A percentile compares a stretch with the other conserved stretches of the same genome.
Conservation (phyloP, 2,329 filamentous ascomycete species). For the Lachnellula suecica region DNA sequence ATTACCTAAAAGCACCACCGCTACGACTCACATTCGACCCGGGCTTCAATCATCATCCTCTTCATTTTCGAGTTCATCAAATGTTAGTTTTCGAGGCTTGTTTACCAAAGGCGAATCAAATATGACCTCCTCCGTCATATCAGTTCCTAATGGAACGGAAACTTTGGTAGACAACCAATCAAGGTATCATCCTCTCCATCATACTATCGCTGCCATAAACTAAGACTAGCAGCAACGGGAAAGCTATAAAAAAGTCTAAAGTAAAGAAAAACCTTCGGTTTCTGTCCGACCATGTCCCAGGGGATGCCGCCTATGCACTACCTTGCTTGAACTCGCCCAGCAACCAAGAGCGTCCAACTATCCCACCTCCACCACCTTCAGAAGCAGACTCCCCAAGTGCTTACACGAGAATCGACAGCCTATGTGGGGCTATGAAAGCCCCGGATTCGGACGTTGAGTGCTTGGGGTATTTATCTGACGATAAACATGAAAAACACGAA, state of each 20-base stretch:
- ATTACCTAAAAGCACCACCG: neutral
- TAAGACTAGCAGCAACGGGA: slow-evolving; percentile 7
- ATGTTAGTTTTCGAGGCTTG: neutral
- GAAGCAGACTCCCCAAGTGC: neutral
- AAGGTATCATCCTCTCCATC: neutral
- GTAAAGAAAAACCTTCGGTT: slow-evolving; percentile 10
- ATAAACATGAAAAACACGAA: slow-evolving; percentile 12
- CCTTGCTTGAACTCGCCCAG: neutral
- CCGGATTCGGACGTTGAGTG: neutral
- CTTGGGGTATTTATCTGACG: slow-evolving; percentile 19
- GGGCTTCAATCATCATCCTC: neutral
- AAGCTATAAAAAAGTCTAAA: neutral
- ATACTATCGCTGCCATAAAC: neutral
- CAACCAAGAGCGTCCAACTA: neutral
- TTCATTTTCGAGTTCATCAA: neutral
- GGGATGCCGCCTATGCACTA: neutral
- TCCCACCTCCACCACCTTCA: no score
- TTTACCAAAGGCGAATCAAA: slow-evolving; percentile 5
- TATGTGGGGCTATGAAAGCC: slow-evolving; percentile 14
- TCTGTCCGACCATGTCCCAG: neutral
- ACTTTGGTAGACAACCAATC: neutral
- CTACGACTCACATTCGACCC: neutral
- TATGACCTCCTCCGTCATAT: neutral
- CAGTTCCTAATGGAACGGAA: slow-evolving; percentile 2
- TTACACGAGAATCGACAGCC: slow-evolving; percentile 14